Evolutionary conservation across 2,329 filamentous ascomycete genomes (phyloP).

Genomic region (Bertia moriformis): DNA sequence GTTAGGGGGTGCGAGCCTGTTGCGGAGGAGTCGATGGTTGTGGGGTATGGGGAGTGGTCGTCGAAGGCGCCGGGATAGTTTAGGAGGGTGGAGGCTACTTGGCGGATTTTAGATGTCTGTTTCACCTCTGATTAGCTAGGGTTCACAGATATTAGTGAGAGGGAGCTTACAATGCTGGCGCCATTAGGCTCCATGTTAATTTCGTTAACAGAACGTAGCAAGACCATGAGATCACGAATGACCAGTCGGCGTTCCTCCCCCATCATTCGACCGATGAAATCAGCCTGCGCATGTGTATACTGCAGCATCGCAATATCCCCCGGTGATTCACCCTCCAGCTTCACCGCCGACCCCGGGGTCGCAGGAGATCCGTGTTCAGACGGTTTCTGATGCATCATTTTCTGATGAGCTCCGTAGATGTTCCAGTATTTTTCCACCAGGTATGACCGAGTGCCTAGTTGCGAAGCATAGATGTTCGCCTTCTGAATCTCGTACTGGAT

Average conservation of each 20-base stretch:
- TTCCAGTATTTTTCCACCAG: conserved; percentile 77
- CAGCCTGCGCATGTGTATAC: conserved; percentile 18
- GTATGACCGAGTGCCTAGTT: conserved; percentile 68
- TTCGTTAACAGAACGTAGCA: conserved; percentile 66
- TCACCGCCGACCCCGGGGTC: conserved; percentile 16
- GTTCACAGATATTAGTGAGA: conserved; percentile 1
- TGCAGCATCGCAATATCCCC: conserved; percentile 15
- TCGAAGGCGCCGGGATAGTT: conserved; percentile 39
- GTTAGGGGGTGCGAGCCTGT: conserved; percentile 18
- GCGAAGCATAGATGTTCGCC: conserved; percentile 73
- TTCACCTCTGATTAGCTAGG: conserved; percentile 2
- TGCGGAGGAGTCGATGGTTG: neutral
- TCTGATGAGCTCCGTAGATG: conserved; percentile 51
- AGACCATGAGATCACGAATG: conserved; percentile 61
- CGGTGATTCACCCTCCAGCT: conserved; percentile 23
- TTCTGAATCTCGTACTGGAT: conserved; percentile 83
- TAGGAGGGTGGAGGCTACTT: conserved; percentile 68
- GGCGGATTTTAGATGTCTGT: conserved; percentile 56
- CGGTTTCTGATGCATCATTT: conserved; percentile 16
- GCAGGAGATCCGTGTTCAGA: conserved; percentile 12
- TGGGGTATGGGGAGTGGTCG: conserved; percentile 26
- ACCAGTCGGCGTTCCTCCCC: conserved; percentile 66
- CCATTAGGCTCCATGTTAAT: conserved; percentile 66
- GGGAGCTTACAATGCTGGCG: conserved; percentile 36
- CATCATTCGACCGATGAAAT: conserved; percentile 48